phyloP scores from a whole-genome alignment of 1,139 yeast genomes.

The Kurtzmaniella natalensis region DNA sequence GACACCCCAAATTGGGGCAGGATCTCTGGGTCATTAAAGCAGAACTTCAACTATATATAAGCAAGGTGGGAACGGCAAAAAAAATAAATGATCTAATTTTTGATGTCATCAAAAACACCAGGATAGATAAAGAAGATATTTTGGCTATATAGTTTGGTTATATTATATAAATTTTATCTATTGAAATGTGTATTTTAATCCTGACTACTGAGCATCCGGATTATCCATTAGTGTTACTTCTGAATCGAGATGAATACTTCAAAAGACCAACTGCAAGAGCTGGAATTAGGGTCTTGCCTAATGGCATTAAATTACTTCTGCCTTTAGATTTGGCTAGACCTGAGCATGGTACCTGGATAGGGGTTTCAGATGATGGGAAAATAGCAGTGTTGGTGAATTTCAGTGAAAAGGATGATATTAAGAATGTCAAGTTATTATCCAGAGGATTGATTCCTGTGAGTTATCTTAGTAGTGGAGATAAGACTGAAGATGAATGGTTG shows the following conservation, averaged over 20 bases:
- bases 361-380: slow-evolving; percentile 58
- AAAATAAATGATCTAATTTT: too few species aligned
- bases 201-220: slow-evolving; percentile 60
- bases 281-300: slow-evolving; percentile 36
- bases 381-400: slow-evolving; percentile 76
- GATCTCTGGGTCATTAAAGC: too few species aligned
- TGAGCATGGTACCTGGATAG: slow-evolving; percentile 93
- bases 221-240: slow-evolving; percentile 64
- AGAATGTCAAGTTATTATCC: slow-evolving; percentile 39
- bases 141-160: too few species aligned
- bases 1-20: too few species aligned
- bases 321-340: slow-evolving; percentile 74
- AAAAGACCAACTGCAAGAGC: slow-evolving; percentile 69
- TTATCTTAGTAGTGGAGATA: slow-evolving; percentile 39
- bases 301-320: slow-evolving; percentile 42
- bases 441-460: slow-evolving; percentile 69
- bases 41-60: too few species aligned
- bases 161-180: too few species aligned
- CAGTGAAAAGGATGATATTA: slow-evolving; percentile 36
- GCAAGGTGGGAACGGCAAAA: too few species aligned
- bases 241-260: slow-evolving; percentile 85
- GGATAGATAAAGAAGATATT: too few species aligned
- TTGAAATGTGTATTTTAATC: slow-evolving; percentile 70
- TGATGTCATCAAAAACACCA: too few species aligned
- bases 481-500: slow-evolving; percentile 45